phyloP scores from a whole-genome alignment of 768 basidiomycete genomes.

The Kondoa subrosea region DNA sequence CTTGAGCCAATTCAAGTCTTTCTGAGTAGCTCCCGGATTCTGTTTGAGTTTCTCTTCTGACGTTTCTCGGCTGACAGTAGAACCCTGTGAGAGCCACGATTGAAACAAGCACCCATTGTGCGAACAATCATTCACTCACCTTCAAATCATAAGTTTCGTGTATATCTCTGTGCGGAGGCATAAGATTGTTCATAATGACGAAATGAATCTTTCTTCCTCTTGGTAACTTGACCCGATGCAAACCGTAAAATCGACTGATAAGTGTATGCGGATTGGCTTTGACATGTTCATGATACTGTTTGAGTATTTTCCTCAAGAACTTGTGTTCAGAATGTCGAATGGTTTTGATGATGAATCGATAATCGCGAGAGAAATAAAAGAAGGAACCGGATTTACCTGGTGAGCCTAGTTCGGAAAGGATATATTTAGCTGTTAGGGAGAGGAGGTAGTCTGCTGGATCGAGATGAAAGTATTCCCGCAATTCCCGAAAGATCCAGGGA shows the following conservation, averaged over 20 bases:
- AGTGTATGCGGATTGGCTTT: conserved; percentile 82
- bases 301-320: conserved; percentile 70
- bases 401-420: conserved; percentile 89
- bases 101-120: not conserved
- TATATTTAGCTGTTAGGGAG: conserved; percentile 91
- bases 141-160: conserved; percentile 98
- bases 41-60: conserved; percentile 58
- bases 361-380: conserved; percentile 97
- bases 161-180: conserved; percentile 89
- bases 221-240: conserved; percentile 93
- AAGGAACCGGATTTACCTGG: conserved; percentile 97
- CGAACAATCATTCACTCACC: conserved; percentile 34
- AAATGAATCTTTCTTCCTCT: conserved; percentile 91
- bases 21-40: conserved; percentile 77
- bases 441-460: conserved; percentile 96
- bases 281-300: conserved; percentile 67
- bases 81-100: conserved; percentile 32
- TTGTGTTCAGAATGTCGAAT: conserved; percentile 88
- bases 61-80: conserved; percentile 72
- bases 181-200: conserved; percentile 99
- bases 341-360: conserved; percentile 99
- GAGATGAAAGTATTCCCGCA: conserved; percentile 84
- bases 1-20: conserved; percentile 93
- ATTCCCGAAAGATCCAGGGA: conserved; percentile 88
- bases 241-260: conserved; percentile 82